These are phyloP conservation scores for Pseudogymnoascus destructans DNA, from an alignment of 2,329 filamentous ascomycete species.

Conservation along the genomic window DNA sequence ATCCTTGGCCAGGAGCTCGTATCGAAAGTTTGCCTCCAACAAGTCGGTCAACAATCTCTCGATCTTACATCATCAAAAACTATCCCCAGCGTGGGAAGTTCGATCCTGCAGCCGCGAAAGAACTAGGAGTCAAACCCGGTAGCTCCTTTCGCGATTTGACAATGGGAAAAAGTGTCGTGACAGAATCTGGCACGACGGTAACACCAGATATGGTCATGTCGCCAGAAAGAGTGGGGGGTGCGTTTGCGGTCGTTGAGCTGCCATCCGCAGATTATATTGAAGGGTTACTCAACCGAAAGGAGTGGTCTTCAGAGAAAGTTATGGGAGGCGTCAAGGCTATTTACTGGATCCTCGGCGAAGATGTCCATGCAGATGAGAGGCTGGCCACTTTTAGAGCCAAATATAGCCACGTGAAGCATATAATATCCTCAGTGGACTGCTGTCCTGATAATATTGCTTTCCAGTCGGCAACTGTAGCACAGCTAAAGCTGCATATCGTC, in stretches of 20 bases:
- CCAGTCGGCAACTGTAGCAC: conserved; percentile 50
- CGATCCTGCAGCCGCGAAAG: conserved; percentile 47
- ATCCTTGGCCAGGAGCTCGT: conserved; percentile 64
- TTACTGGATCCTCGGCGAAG: conserved; percentile 70
- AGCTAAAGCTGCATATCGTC: conserved; percentile 56
- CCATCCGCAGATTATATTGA: conserved; percentile 59
- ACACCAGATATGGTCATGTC: conserved; percentile 81
- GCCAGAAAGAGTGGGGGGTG: conserved; percentile 50
- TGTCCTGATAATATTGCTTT: conserved; percentile 65
- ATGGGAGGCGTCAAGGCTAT: conserved; percentile 55
- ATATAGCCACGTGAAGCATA: conserved; percentile 51
- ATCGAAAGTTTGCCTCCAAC: conserved; percentile 55
- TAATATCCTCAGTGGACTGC: conserved; percentile 61
- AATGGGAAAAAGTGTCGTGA: conserved; percentile 47
- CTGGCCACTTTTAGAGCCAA: conserved; percentile 58
- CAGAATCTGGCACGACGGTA: conserved; percentile 52
- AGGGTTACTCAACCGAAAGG: conserved; percentile 52
- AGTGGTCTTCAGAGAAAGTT: conserved; percentile 53
- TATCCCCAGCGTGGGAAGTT: conserved; percentile 73
- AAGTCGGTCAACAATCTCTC: conserved; percentile 48
- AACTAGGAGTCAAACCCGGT: conserved; percentile 49
- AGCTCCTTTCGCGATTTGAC: conserved; percentile 47
- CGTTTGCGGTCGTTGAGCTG: conserved; percentile 69
- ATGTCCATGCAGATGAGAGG: conserved; percentile 46
- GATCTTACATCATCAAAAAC: conserved; percentile 78